These are phyloP conservation scores for Paspalum vaginatum DNA, from an alignment of 176 grass and related monocot species.

Conservation along the genomic window DNA sequence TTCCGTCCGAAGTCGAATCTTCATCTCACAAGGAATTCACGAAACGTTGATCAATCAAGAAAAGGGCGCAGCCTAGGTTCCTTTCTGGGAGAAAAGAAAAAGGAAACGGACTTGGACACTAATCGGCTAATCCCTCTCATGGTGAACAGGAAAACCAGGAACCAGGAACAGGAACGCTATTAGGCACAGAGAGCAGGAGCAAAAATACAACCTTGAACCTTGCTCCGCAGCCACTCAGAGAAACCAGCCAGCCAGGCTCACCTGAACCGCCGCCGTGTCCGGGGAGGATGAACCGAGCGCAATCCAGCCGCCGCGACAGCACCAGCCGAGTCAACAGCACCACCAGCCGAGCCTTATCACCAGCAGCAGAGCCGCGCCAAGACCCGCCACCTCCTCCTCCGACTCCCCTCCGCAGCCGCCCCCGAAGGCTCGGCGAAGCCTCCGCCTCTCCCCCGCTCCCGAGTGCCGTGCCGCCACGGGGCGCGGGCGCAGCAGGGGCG, in stretches of 20 bases:
- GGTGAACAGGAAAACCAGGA: not conserved
- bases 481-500: slow-evolving; percentile 9
- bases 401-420: not conserved
- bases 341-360: not conserved
- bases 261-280: slow-evolving; percentile 34
- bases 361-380: not conserved
- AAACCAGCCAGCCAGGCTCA: slow-evolving; percentile 27
- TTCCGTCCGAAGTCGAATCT: not conserved
- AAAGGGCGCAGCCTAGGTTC: not conserved
- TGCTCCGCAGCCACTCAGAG: not conserved
- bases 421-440: slow-evolving; percentile 8
- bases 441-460: no score
- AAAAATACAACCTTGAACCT: not conserved
- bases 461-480: slow-evolving; percentile 9
- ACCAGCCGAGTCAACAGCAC: not conserved
- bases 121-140: not conserved
- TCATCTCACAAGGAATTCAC: not conserved
- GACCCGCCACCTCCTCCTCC: not conserved
- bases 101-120: not conserved
- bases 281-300: not conserved
- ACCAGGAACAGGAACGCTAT: not conserved
- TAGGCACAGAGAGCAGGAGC: not conserved
- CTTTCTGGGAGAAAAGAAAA: not conserved
- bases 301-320: not conserved
- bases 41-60: not conserved